Evolutionary conservation across 2,329 filamentous ascomycete species (phyloP).

Genomic region (Cucurbitaria berberidis): DNA sequence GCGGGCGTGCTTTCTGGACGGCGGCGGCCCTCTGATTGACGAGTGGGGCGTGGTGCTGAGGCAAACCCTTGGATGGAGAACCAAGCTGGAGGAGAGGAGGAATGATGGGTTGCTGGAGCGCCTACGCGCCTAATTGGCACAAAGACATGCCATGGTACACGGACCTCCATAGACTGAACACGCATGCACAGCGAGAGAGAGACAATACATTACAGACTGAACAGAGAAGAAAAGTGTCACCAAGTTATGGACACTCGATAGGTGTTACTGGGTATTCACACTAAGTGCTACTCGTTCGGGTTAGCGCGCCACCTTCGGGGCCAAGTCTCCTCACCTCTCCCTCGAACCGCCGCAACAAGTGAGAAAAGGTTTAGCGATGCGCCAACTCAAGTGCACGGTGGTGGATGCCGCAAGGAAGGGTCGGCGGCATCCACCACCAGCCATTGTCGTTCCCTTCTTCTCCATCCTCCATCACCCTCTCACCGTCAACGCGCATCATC

Average conservation of each 20-base stretch:
- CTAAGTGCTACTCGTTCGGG: not conserved
- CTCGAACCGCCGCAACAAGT: not conserved
- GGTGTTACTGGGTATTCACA: not conserved
- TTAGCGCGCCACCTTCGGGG: not conserved
- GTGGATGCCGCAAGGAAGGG: too few relatives aligned
- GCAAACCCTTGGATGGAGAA: not conserved
- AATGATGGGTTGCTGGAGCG: not conserved
- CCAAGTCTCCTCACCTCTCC: not conserved
- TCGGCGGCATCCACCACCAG: conserved; percentile 7
- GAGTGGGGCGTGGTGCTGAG: not conserved
- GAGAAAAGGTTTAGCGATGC: conserved; percentile 1
- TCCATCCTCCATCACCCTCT: conserved; percentile 5
- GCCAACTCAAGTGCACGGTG: not conserved
- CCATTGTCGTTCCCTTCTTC: conserved; percentile 7
- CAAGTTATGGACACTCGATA: not conserved
- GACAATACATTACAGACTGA: not conserved
- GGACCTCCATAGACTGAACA: not conserved
- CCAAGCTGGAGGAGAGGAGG: not conserved
- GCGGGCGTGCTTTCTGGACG: not conserved
- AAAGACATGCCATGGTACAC: not conserved
- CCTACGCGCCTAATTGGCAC: not conserved
- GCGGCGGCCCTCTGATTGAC: not conserved
- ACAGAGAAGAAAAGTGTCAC: not conserved
- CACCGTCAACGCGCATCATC: conserved; percentile 7
- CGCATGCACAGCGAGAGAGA: not conserved